Percentiles rank a stretch among this genome's conserved stretches.
Conservation (phyloP, 345 rosid species). For the Corchorus capsularis region DNA sequence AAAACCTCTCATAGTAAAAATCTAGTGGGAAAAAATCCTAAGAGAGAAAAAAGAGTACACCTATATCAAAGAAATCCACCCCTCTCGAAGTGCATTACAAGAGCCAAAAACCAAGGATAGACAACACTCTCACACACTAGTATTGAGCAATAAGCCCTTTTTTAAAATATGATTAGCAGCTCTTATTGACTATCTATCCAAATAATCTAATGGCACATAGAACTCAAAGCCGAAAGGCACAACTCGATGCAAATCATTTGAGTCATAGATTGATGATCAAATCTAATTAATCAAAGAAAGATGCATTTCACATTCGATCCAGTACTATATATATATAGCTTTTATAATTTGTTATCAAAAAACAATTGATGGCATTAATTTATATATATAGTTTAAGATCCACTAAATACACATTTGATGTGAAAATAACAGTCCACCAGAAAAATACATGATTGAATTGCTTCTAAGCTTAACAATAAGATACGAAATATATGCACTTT, state of each 20-base stretch:
- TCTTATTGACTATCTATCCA: neutral
- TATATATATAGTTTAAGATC: neutral
- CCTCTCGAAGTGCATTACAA: too few species aligned
- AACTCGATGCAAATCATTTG: neutral
- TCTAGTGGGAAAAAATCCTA: too few species aligned
- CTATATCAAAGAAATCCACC: too few species aligned
- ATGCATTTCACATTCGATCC: neutral
- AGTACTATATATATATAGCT: neutral
- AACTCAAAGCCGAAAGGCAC: neutral
- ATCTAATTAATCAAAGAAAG: neutral
- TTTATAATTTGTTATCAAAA: neutral
- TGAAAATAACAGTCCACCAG: neutral
- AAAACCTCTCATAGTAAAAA: too few species aligned
- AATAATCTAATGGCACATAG: neutral
- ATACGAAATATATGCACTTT: too few species aligned
- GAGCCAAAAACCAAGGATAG: too few species aligned
- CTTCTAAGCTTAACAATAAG: neutral
- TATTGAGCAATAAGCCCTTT: too few species aligned
- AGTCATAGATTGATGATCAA: neutral
- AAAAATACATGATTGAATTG: neutral
- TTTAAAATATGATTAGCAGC: neutral
- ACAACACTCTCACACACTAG: too few species aligned
- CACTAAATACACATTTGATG: neutral
- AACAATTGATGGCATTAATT: neutral
- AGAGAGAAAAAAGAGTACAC: too few species aligned